Evolutionary conservation across 257 asterid genomes (phyloP), one percentile per base, ranked within the genome.

Genomic region (Jasminum sambac): DNA sequence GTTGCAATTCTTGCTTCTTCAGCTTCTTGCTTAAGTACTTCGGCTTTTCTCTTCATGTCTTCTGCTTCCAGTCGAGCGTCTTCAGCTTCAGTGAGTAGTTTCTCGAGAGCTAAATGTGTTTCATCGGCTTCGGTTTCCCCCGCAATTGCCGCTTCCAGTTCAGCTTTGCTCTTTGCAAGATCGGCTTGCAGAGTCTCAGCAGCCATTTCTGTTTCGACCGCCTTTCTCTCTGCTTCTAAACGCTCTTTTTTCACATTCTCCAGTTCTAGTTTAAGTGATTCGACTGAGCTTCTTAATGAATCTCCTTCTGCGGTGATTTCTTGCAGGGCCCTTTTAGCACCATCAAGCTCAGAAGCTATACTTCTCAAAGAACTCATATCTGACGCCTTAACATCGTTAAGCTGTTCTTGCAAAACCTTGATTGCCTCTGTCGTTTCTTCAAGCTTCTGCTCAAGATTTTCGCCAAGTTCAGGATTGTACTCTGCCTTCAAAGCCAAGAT

Each of bases 371-470:
- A 67, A 14, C 74, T 58, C 64, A 75, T 37, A 62, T 87, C 93
- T 0, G 88, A 69, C n/a, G 83, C 80, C 23, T 73, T 85, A 8
- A 89, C 83, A 0, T 70, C 69, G 0, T 80, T 72, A 16, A 89
- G 79, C 34, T 88, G 91, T 19, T 85, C 92, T 69, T 84, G 85
- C 81, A 90, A 61, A 42, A 81, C 87, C 68, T 70, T 72, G 62
- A 87, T 75, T 0, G 85, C 86, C 66, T 84, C 84, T 6, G 69
- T 76, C 2, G 95, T 86, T 79, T 68, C 87, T 43, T 87, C 90
- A 0, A 87, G 91, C 78, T 83, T 86, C 72, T 79, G 86, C 63
- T 83, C 81, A 6, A 86, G 83, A 38, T 65, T 63, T 42, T 85
- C 85, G 6, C 26, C 39, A 5, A 57, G 40, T 13, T 66, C 72